Percentiles rank a stretch among this genome's conserved stretches.
These are phyloP conservation scores for Tetradesmus obliquus DNA, from an alignment of 139 green algal species.

Conservation along the genomic window DNA sequence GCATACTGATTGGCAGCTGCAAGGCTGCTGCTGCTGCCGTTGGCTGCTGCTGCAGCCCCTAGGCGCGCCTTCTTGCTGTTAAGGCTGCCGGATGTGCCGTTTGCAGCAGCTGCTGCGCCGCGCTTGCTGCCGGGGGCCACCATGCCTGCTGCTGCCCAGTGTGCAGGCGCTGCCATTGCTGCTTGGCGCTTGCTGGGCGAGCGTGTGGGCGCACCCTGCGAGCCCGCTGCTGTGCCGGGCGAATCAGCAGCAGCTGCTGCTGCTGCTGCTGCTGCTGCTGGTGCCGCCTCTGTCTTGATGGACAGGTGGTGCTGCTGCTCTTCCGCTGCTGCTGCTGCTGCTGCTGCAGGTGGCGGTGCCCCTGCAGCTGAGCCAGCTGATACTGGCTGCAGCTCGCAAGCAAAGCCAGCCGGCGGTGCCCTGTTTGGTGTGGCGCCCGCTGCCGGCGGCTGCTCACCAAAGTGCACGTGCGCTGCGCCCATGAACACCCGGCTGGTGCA, in stretches of 20 bases:
- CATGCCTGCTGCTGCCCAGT: slow-evolving; percentile 33
- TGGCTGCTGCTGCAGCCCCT: background rate
- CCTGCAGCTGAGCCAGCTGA: background rate
- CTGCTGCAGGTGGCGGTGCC: background rate
- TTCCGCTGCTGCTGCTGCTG: slow-evolving; percentile 26
- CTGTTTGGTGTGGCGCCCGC: background rate
- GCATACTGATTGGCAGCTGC: background rate
- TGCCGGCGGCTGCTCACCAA: slow-evolving; percentile 24
- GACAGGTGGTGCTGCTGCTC: background rate
- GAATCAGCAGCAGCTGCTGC: background rate
- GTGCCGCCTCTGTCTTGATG: background rate
- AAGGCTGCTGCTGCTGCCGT: background rate
- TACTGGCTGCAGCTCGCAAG: slow-evolving; percentile 3
- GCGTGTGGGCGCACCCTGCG: background rate
- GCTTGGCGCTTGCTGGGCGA: slow-evolving; percentile 37
- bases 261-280: slow-evolving; percentile 9
- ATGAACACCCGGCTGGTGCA: background rate
- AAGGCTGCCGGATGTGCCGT: background rate
- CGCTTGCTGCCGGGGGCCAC: background rate
- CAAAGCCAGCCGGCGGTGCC: background rate
- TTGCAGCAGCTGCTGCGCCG: background rate
- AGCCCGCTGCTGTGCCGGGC: background rate
- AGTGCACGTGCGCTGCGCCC: slow-evolving; percentile 13
- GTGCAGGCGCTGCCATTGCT: slow-evolving; percentile 17
- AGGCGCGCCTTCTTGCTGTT: background rate